Conservation (phyloP, 139 green algal genomes). For the Cymbomonas tetramitiformis region DNA sequence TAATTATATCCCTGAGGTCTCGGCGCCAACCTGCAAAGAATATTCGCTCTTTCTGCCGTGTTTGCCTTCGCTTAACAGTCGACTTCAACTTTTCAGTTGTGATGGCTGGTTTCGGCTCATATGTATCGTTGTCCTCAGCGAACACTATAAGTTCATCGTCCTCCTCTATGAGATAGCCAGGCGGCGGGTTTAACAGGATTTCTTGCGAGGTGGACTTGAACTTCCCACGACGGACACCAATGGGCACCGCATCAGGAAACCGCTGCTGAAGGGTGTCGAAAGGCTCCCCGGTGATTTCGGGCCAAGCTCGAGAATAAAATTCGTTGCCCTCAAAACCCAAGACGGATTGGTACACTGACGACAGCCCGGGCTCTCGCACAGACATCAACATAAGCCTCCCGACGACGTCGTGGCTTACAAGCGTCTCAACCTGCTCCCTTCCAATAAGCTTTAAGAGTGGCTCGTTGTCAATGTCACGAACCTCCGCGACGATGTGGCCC, state of each 20-base stretch:
- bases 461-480: slow-evolving; percentile 44
- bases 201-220: neutral
- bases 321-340: slow-evolving; percentile 43
- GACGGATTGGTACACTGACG: slow-evolving; percentile 31
- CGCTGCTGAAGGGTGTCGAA: slow-evolving; percentile 31
- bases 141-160: slow-evolving; percentile 36
- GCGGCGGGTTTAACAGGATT: slow-evolving; percentile 29
- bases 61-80: neutral
- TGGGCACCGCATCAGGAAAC: slow-evolving; percentile 33
- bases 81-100: neutral
- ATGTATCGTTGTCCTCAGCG: slow-evolving; percentile 45
- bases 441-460: slow-evolving; percentile 35
- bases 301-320: slow-evolving; percentile 42
- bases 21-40: slow-evolving; percentile 44
- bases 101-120: slow-evolving; percentile 9
- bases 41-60: slow-evolving; percentile 31
- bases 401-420: slow-evolving; percentile 39
- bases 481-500: slow-evolving; percentile 38
- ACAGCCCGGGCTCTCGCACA: slow-evolving; percentile 34
- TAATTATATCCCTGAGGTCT: slow-evolving; percentile 46
- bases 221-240: slow-evolving; percentile 24
- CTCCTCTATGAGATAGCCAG: slow-evolving; percentile 24
- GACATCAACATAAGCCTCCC: slow-evolving; percentile 45
- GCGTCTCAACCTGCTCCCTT: slow-evolving; percentile 28
- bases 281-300: slow-evolving; percentile 20